A percentile compares a stretch with the other conserved stretches of the same genome.
Conservation (phyloP, 495 filamentous ascomycete genomes). For the Hamigera avellanea region DNA sequence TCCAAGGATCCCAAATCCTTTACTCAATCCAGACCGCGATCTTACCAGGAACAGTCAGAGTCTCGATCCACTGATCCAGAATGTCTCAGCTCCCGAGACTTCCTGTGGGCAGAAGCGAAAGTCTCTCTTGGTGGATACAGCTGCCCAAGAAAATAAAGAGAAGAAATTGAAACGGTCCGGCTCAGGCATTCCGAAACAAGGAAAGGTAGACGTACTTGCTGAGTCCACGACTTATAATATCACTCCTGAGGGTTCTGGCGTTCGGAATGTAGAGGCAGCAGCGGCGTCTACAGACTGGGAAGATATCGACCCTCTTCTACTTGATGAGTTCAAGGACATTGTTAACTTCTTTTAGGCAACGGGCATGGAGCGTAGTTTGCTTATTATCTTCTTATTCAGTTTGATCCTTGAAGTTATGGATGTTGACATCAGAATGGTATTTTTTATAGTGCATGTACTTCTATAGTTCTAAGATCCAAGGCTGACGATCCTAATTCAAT, state of each 20-base stretch:
- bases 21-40: not conserved
- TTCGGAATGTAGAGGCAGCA: not conserved
- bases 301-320: constrained; percentile 22
- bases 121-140: too few relatives aligned
- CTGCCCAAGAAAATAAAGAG: not conserved
- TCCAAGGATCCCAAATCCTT: not conserved
- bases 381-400: too few relatives aligned
- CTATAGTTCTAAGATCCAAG: too few relatives aligned
- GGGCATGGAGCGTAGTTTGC: not conserved
- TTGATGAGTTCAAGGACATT: constrained; percentile 28
- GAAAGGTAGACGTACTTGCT: not conserved
- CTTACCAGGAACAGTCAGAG: not conserved
- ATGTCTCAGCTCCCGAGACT: not conserved
- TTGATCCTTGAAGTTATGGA: too few relatives aligned
- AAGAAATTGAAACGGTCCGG: not conserved
- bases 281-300: constrained; percentile 13
- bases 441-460: too few relatives aligned
- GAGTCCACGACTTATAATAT: not conserved
- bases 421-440: too few relatives aligned
- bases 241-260: not conserved
- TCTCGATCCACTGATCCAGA: not conserved
- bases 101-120: not conserved
- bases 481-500: too few relatives aligned
- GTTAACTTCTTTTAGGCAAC: constrained; percentile 21
- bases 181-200: not conserved